These are phyloP conservation scores for Xylaria longipes DNA, from an alignment of 495 filamentous ascomycete genomes.

Conservation along the genomic window DNA sequence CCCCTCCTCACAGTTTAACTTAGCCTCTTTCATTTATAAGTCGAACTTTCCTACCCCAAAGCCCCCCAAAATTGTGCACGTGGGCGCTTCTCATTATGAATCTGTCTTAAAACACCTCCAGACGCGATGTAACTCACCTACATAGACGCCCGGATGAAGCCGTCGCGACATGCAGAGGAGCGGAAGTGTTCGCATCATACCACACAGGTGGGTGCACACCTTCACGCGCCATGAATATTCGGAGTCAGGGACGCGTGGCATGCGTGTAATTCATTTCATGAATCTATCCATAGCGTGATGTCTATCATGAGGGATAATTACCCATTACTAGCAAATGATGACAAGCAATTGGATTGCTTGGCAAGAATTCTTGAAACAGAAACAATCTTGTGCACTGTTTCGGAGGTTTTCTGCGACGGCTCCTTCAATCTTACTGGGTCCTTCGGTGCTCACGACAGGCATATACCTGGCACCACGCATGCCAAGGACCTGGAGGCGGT, in stretches of 20 bases:
- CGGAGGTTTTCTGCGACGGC: slow-evolving; percentile 15
- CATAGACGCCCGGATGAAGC: slow-evolving; percentile 26
- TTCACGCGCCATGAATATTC: background rate
- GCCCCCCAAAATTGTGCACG: slow-evolving; percentile 10
- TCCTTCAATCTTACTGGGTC: slow-evolving; percentile 15
- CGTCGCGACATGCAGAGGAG: slow-evolving; percentile 17
- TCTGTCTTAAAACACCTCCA: background rate
- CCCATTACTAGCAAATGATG: slow-evolving; percentile 7
- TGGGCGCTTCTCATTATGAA: slow-evolving; percentile 18
- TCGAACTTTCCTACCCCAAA: background rate
- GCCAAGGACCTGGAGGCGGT: background rate
- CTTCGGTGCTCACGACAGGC: slow-evolving; percentile 10
- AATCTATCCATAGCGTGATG: background rate
- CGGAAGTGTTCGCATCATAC: slow-evolving; percentile 25
- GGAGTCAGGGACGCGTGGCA: slow-evolving; percentile 9
- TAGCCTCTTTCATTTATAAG: background rate
- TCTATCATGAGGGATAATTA: background rate
- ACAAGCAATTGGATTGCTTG: background rate
- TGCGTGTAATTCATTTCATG: background rate
- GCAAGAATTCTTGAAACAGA: slow-evolving; percentile 22
- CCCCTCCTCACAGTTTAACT: background rate
- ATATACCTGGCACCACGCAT: background rate
- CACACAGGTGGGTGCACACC: background rate
- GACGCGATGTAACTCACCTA: slow-evolving; percentile 21
- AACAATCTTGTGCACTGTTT: slow-evolving; percentile 4